phyloP scores from a whole-genome alignment of 768 basidiomycete genomes.

The Termitomyces sp. region DNA sequence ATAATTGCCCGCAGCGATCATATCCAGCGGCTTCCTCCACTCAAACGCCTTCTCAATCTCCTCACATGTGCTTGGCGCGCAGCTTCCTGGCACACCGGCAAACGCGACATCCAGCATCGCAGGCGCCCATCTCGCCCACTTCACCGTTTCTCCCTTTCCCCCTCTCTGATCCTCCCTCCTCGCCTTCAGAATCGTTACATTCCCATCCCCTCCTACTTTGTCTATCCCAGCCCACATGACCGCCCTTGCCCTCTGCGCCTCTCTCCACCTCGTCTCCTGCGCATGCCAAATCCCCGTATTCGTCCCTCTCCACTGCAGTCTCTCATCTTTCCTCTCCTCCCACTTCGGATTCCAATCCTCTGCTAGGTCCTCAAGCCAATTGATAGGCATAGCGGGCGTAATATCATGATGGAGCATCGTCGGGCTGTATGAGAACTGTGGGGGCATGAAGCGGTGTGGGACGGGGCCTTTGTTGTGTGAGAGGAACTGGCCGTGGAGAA shows the following conservation, averaged over 20 bases:
- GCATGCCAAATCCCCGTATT: conserved; percentile 60
- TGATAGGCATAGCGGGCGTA: conserved; percentile 35
- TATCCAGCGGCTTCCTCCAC: conserved; percentile 34
- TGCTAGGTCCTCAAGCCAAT: conserved; percentile 36
- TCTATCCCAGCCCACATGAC: conserved; percentile 29
- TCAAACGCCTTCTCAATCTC: conserved; percentile 39
- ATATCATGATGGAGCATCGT: conserved; percentile 50
- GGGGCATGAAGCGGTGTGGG: conserved; percentile 35
- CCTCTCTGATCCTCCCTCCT: conserved; percentile 19
- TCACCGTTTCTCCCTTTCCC: conserved; percentile 23
- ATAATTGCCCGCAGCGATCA: conserved; percentile 40
- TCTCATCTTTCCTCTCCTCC: conserved; percentile 49
- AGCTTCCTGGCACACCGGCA: conserved; percentile 25
- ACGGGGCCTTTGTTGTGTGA: conserved; percentile 39
- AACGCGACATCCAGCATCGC: conserved; percentile 55
- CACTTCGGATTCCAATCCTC: conserved; percentile 47
- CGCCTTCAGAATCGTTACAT: conserved; percentile 27
- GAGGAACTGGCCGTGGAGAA: conserved; percentile 46
- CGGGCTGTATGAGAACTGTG: conserved; percentile 44
- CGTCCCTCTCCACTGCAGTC: conserved; percentile 65
- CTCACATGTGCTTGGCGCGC: conserved; percentile 35
- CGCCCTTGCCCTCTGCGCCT: conserved; percentile 38
- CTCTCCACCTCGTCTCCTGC: conserved; percentile 32
- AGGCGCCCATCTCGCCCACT: conserved; percentile 29
- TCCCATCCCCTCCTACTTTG: conserved; percentile 23